phyloP scores from a whole-genome alignment of 1,139 yeast species.

The Geotrichum citri-aurantii region DNA sequence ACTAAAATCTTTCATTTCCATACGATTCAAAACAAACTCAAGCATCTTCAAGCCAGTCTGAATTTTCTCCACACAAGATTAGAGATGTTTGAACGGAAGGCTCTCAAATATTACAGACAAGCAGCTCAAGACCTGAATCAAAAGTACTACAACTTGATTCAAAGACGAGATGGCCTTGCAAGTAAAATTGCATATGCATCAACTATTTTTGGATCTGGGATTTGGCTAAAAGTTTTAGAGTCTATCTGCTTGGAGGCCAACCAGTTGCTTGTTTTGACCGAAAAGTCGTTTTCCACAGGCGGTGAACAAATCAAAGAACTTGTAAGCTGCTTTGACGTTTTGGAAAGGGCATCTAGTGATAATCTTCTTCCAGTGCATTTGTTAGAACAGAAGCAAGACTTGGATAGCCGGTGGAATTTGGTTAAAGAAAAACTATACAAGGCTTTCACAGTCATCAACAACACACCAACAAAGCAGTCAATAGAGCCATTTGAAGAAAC shows the following conservation, averaged over 20 bases:
- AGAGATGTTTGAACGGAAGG: slow-evolving; percentile 41
- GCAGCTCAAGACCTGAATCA: slow-evolving; percentile 38
- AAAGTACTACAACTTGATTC: slow-evolving; percentile 40
- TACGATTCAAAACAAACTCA: slow-evolving; percentile 26
- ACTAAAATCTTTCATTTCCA: neutral
- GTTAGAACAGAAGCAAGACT: slow-evolving; percentile 5
- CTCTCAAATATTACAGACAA: slow-evolving; percentile 35
- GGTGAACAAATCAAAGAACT: neutral
- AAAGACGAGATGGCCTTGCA: slow-evolving; percentile 41
- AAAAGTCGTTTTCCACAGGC: neutral
- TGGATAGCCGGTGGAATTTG: slow-evolving; percentile 9
- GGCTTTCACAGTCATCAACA: neutral
- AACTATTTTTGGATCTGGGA: slow-evolving; percentile 45
- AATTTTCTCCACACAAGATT: slow-evolving; percentile 52
- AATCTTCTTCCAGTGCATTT: slow-evolving; percentile 6
- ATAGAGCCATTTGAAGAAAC: neutral
- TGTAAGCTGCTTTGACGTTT: slow-evolving; percentile 8
- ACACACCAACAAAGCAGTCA: neutral
- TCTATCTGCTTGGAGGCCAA: slow-evolving; percentile 25
- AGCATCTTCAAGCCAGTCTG: slow-evolving; percentile 56
- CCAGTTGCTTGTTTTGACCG: slow-evolving; percentile 21
- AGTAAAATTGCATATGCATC: slow-evolving; percentile 41
- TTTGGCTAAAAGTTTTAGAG: slow-evolving; percentile 44
- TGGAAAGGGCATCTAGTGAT: slow-evolving; percentile 7
- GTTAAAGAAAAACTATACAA: neutral